A percentile compares a stretch with the other conserved stretches of the same genome.
These are phyloP conservation scores for Spathaspora sp. DNA, from an alignment of 805 yeast genomes.

Conservation along the genomic window DNA sequence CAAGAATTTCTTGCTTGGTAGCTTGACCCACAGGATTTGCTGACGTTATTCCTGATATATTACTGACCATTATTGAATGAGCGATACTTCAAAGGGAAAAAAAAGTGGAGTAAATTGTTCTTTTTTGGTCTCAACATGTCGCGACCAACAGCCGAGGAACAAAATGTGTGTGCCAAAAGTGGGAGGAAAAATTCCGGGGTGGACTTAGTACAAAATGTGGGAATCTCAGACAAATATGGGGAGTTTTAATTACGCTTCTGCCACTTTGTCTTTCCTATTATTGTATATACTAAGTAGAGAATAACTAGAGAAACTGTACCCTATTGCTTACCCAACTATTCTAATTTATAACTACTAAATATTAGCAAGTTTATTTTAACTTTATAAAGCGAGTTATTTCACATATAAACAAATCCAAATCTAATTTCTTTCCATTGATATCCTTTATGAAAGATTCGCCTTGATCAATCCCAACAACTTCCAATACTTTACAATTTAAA, in stretches of 20 bases:
- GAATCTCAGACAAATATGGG: too few relatives aligned
- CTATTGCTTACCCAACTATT: too few relatives aligned
- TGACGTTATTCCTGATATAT: neutral
- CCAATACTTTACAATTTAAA: neutral
- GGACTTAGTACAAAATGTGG: too few relatives aligned
- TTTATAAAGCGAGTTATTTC: neutral
- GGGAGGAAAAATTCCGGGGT: too few relatives aligned
- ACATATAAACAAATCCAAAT: neutral
- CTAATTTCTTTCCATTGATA: neutral
- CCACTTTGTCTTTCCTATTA: too few relatives aligned
- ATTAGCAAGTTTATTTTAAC: too few relatives aligned
- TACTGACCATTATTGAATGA: neutral
- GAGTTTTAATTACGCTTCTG: too few relatives aligned
- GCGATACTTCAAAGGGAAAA: neutral
- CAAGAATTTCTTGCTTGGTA: conserved; percentile 21
- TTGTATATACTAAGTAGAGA: too few relatives aligned
- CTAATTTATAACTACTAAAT: too few relatives aligned
- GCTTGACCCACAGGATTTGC: neutral
- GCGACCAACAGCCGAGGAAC: neutral
- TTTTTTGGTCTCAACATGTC: neutral
- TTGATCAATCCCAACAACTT: neutral
- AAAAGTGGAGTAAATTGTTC: neutral
- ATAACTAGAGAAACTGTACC: too few relatives aligned
- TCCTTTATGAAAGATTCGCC: neutral
- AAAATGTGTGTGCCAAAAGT: neutral